phyloP scores from a whole-genome alignment of 352 stramenopile species.

The Phytophthora sp. region DNA sequence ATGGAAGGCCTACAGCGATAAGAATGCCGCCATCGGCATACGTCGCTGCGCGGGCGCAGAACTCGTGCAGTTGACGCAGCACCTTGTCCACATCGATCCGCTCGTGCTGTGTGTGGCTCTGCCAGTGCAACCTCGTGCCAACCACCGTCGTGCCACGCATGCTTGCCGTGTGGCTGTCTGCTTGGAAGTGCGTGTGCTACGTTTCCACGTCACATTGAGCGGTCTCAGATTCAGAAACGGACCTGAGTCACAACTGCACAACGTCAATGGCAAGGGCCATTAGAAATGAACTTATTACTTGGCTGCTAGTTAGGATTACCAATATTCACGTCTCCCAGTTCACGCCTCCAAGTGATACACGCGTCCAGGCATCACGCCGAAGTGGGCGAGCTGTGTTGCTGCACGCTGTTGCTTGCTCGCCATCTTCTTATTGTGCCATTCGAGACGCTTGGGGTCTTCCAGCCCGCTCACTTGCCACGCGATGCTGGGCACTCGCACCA shows the following conservation, averaged over 20 bases:
- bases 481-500: constrained; percentile 81
- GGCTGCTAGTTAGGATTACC: background rate
- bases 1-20: constrained; percentile 55
- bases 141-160: constrained; percentile 44
- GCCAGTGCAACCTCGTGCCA: constrained; percentile 65
- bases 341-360: constrained; percentile 56
- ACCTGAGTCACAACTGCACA: background rate
- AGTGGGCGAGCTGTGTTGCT: constrained; percentile 71
- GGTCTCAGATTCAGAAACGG: constrained; percentile 32
- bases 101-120: constrained; percentile 49
- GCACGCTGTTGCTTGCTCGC: constrained; percentile 91
- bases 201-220: constrained; percentile 21
- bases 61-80: constrained; percentile 44
- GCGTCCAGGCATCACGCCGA: constrained; percentile 48
- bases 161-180: constrained; percentile 1
- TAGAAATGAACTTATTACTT: background rate
- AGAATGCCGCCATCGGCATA: constrained; percentile 53
- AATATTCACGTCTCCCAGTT: constrained; percentile 1
- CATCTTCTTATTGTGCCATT: constrained; percentile 97
- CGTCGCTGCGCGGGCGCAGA: constrained; percentile 48
- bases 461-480: constrained; percentile 84
- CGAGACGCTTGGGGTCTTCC: constrained; percentile 66
- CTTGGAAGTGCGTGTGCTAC: constrained; percentile 1
- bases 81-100: constrained; percentile 42
- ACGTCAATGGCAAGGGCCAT: background rate